Evolutionary conservation across 2,329 filamentous ascomycete genomes (phyloP), one percentile per base, ranked within the genome.

Genomic region (Verticillium klebahnii): DNA sequence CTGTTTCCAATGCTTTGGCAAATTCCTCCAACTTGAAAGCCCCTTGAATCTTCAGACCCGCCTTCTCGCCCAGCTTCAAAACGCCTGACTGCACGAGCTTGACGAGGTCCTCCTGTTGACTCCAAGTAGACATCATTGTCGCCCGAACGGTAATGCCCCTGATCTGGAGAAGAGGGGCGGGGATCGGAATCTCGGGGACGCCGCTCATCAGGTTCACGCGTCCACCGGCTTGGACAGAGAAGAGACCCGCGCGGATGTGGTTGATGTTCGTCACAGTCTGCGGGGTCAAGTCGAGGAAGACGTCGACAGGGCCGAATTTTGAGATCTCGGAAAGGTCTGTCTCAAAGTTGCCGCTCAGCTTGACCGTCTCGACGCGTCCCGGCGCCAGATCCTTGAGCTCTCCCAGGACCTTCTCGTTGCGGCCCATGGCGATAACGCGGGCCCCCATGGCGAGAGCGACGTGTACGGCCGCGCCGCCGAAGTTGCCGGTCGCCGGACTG

Each of bases 371-470:
- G 39, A 45, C 39, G 5, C 39, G 39, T 23, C 39, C 39, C 39
- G 39, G 39, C 6, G 39, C 54, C 54, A 56, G 54, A 25, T 34
- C 14, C 54, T 14, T 56, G 54, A 56, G 54, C 23, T 56, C 32
- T n/a, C 32, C 29, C 54, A 45, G 39, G 39, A 45, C 39, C 39
- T 45, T 45, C 55, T 68, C 67, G 63, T 79, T 80, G 19, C 82
- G 70, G 0, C 82, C 81, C 64, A 84, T 73, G 0, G 83, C 82
- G 39, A 86, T 77, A 2, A 86, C 82, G 11, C 72, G 74, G 3
- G 81, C 82, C 0, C 82, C 84, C 69, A 85, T 76, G 0, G 81
- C 78, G 0, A 81, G 62, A 0, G 82, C 83, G 6, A 82, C 70
- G 5, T 76, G 66, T 1, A 84, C 82, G 0, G 74, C 82, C 0